Evolutionary conservation across 108 stramenopile species (phyloP).

Genomic region (Cyclotella atomus): DNA sequence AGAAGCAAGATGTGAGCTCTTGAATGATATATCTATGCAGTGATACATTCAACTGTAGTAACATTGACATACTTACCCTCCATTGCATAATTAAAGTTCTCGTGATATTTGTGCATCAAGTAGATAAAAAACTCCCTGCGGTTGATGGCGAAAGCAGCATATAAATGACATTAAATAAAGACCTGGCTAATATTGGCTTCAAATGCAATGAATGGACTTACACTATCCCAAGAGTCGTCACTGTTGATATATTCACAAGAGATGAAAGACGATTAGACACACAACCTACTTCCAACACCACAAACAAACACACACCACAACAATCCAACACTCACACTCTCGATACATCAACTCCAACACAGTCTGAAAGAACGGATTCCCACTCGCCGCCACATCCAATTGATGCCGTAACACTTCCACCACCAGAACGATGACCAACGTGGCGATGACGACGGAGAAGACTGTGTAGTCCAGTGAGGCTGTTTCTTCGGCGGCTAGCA

Average conservation of each 20-base stretch:
- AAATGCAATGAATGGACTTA: no score
- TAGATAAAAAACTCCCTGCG: slow-evolving; percentile 68
- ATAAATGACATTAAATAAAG: no score
- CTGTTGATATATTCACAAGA: slow-evolving; percentile 8
- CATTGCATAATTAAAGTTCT: slow-evolving; percentile 52
- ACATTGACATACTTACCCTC: slow-evolving; percentile 32
- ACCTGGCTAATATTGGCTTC: no score
- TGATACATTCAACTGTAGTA: no score
- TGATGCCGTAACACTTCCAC: slow-evolving; percentile 72
- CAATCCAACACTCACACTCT: slow-evolving; percentile 63
- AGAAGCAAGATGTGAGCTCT: no score
- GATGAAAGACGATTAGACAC: not conserved
- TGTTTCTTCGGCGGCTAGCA: slow-evolving; percentile 11
- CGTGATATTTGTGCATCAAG: slow-evolving; percentile 63
- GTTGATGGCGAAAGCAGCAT: no score
- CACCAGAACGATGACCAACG: slow-evolving; percentile 69
- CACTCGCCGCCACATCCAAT: slow-evolving; percentile 67
- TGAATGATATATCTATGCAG: no score
- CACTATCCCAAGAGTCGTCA: slow-evolving; percentile 50
- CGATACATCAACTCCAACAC: slow-evolving; percentile 79
- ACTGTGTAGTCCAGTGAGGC: slow-evolving; percentile 62
- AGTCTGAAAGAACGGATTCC: slow-evolving; percentile 67
- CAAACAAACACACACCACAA: not conserved
- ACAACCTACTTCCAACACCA: not conserved
- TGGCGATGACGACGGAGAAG: slow-evolving; percentile 62